Evolutionary conservation across 208 protist genomes (phyloP), one percentile per base, ranked within the genome.

Genomic region (Blastocrithidia nonstop): DNA sequence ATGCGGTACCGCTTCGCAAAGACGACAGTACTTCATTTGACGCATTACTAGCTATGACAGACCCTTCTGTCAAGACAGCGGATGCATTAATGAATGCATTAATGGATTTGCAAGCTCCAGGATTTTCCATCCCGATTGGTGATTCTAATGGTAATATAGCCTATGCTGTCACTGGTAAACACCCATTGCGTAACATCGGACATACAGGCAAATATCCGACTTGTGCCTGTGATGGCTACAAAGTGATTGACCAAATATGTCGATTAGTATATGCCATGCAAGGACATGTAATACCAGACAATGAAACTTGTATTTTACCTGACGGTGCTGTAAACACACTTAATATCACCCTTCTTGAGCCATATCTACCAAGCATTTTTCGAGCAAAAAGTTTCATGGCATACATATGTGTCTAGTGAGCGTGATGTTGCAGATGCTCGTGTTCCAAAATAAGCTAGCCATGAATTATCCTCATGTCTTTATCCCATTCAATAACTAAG

Each of bases 101-200:
- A 33, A 32, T 58, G 25, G 31, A 57, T 24, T 57, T 78, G 26
- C 59, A 55, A 17, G 32, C 69, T 3, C 69, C 69, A 3, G 69
- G 69, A 27, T 78, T 78, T 44, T 78, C 69, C 5, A 72, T 78
- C 29, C 59, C 65, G 23, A 73, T 73, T 25, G 59, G 55, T 1
- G 69, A 78, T 21, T 25, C 48, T 7, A 19, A 54, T 4, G 69
- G 69, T 26, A 73, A 70, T 61, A 54, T 78, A 25, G 69, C 61
- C 25, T 78, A 78, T 48, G 53, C 54, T n/a, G 53, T 73, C 23
- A 70, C 69, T 0, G 69, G 69, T 9, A 42, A 55, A 17, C 65
- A 78, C 45, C 64, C 65, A 9, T 1, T 51, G 40, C 58, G 69
- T 17, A 26, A 39, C 25, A 19, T 31, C 9, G 62, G 55, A 1